Conservation (phyloP, 345 rosid species). For the Camelina neglecta region DNA sequence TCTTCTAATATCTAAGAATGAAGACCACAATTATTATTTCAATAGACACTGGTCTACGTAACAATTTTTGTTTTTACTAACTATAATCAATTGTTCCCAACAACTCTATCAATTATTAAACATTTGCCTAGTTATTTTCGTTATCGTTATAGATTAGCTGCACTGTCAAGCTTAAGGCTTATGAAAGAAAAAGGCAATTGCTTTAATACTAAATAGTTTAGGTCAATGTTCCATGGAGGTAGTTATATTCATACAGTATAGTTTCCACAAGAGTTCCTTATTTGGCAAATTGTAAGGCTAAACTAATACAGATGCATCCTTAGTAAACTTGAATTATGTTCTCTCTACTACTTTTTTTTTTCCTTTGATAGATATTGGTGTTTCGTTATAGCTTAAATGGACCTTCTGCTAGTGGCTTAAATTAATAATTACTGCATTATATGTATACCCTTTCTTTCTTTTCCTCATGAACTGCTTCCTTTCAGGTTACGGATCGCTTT, state of each 20-base stretch:
- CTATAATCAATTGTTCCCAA: background rate
- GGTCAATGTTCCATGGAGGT: slow-evolving; percentile 11
- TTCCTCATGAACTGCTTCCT: slow-evolving; percentile 38
- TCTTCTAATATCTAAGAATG: slow-evolving; percentile 16
- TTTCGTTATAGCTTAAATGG: slow-evolving; percentile 15
- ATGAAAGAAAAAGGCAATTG: slow-evolving; percentile 8
- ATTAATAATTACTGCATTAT: background rate
- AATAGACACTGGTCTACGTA: slow-evolving; percentile 13
- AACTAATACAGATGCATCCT: background rate
- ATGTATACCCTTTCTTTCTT: slow-evolving; percentile 21
- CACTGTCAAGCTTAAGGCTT: slow-evolving; percentile 5
- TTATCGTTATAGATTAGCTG: slow-evolving; percentile 16
- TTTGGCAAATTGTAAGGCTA: slow-evolving; percentile 15
- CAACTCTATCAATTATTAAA: background rate
- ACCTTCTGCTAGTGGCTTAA: slow-evolving; percentile 7
- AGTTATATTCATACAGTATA: background rate
- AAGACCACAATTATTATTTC: background rate
- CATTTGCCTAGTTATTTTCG: slow-evolving; percentile 6
- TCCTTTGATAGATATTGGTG: slow-evolving; percentile 10
- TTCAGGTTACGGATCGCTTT: slow-evolving; percentile 74
- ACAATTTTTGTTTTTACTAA: background rate
- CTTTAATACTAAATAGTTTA: background rate
- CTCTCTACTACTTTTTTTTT: slow-evolving; percentile 8
- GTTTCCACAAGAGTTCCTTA: background rate
- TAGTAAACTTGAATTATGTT: slow-evolving; percentile 20